A percentile compares a stretch with the other conserved stretches of the same genome.
These are phyloP conservation scores for Auriscalpium vulgare DNA, from an alignment of 768 basidiomycete species.

Conservation along the genomic window DNA sequence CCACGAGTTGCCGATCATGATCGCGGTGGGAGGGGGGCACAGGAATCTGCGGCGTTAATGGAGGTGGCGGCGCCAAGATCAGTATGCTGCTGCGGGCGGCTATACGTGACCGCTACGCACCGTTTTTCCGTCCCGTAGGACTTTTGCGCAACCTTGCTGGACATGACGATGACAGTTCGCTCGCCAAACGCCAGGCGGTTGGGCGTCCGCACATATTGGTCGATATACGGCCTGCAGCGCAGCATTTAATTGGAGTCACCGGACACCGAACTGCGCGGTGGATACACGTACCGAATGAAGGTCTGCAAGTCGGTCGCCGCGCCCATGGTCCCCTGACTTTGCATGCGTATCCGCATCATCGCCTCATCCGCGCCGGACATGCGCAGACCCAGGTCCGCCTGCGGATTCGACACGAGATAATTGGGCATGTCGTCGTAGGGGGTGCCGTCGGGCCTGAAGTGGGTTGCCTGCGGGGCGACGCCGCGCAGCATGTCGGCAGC, in stretches of 20 bases:
- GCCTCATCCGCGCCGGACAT: constrained; percentile 58
- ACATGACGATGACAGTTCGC: constrained; percentile 92
- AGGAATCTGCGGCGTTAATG: constrained; percentile 51
- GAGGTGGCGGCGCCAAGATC: constrained; percentile 6
- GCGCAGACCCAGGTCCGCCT: constrained; percentile 49
- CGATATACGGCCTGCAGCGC: constrained; percentile 62
- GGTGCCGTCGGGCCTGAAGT: constrained; percentile 48
- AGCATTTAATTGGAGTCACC: background rate
- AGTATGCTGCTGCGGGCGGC: background rate
- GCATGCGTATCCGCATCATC: constrained; percentile 57
- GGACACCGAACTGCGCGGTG: background rate
- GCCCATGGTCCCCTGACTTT: constrained; percentile 35
- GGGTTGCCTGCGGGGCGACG: constrained; percentile 66
- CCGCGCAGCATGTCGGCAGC: constrained; percentile 52
- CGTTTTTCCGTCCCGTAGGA: constrained; percentile 95
- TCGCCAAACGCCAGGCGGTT: constrained; percentile 90
- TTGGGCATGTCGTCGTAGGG: constrained; percentile 53
- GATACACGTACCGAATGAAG: constrained; percentile 57
- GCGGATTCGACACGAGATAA: constrained; percentile 45
- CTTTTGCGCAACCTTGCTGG: constrained; percentile 96
- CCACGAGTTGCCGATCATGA: constrained; percentile 92
- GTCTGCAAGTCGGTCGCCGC: constrained; percentile 68
- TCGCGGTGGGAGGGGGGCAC: constrained; percentile 89
- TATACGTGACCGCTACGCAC: constrained; percentile 29
- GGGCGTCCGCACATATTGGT: constrained; percentile 75